Evolutionary conservation across 2,329 filamentous ascomycete species (phyloP), one percentile per base, ranked within the genome.

Genomic region (Colletotrichum sp.): DNA sequence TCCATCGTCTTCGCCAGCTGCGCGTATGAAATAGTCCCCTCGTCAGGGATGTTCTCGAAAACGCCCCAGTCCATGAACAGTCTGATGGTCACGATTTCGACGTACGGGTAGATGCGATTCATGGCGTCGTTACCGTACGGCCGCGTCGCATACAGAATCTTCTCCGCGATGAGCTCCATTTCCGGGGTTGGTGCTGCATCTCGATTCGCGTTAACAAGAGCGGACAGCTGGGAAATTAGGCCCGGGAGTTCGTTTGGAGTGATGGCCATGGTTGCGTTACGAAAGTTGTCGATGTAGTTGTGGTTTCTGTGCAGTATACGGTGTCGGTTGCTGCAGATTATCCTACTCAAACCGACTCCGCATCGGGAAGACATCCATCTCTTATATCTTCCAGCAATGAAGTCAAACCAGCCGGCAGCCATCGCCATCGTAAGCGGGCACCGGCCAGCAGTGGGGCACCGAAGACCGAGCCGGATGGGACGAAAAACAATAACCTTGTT

Each of bases 21-120:
- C 0, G 63, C 44, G 71, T 81, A 81, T 6, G 81, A 80, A 22
- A 85, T 82, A 1, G 71, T 32, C 1, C 79, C 83, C 1, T 79
- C 78, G 1, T 71, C 12, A 1, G 83, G 83, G 19, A 86, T 83
- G 5, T 71, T 68, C 15, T 84, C 81, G 63, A 85, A 86, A 1
- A 78, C 81, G 8, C 80, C 78, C 82, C 84, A 84, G 29, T 81
- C 77, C 25, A 81, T 75, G 69, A 85, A 84, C 6, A 84, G 76
- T 27, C 68, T 27, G 1, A 70, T 12, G 0, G 25, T n/a, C 3
- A 63, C 57, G 1, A 25, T 6, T 9, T 70, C 34, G 0, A 63
- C 19, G 8, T 34, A 22, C 7, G 34, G 55, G 1, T 19, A 63
- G 5, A 52, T 5, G 3, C 68, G 36, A 3, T 49, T 8, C 57